phyloP scores from a whole-genome alignment of 2,329 filamentous ascomycete genomes.

The Pleochaeta shiraiana region DNA sequence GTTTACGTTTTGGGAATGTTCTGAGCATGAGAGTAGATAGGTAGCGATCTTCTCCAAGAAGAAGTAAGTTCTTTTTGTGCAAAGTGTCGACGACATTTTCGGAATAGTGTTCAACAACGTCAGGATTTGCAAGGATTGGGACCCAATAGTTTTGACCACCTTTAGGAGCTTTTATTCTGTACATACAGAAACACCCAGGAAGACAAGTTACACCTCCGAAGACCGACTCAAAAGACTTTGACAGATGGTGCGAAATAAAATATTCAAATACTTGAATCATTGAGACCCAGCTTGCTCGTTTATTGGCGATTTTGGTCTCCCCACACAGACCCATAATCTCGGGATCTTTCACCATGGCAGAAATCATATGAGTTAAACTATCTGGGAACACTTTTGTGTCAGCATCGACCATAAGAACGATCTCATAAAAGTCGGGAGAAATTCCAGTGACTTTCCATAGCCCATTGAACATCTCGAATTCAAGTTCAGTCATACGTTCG shows the following conservation, averaged over 20 bases:
- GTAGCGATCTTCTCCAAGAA: slow-evolving; percentile 87
- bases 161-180: slow-evolving; percentile 97
- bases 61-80: slow-evolving; percentile 88
- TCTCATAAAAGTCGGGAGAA: slow-evolving; percentile 93
- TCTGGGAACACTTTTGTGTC: slow-evolving; percentile 99
- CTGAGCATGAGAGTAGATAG: slow-evolving; percentile 94
- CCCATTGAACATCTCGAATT: slow-evolving; percentile 99
- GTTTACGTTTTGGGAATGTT: slow-evolving; percentile 97
- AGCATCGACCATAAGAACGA: slow-evolving; percentile 96
- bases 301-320: slow-evolving; percentile 99
- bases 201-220: slow-evolving; percentile 98
- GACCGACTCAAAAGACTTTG: slow-evolving; percentile 94
- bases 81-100: slow-evolving; percentile 97
- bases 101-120: slow-evolving; percentile 97
- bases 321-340: slow-evolving; percentile 98
- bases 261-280: slow-evolving; percentile 99
- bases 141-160: slow-evolving; percentile 99
- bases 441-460: slow-evolving; percentile 98
- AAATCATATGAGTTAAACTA: slow-evolving; percentile 95
- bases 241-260: slow-evolving; percentile 93
- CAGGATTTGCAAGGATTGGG: slow-evolving; percentile 91
- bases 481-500: slow-evolving; percentile 97
- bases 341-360: slow-evolving; percentile 96
- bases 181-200: slow-evolving; percentile 99
- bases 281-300: slow-evolving; percentile 80